Conservation (phyloP, 2,329 filamentous ascomycete genomes). For the Lasiodiplodia sp. region DNA sequence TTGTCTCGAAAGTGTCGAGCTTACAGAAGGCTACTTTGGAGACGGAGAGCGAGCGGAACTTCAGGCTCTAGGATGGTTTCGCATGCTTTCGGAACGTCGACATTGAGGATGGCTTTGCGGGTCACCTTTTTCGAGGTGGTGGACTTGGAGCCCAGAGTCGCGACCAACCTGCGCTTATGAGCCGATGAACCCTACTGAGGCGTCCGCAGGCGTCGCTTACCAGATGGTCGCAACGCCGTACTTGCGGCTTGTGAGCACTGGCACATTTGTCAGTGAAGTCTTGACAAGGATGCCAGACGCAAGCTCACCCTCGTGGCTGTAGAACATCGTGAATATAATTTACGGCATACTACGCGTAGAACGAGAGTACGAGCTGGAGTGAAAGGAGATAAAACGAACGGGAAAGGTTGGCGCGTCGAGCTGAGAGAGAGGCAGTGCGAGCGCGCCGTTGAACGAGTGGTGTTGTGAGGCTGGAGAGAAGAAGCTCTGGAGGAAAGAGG, state of each 20-base stretch:
- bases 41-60: constrained; percentile 85
- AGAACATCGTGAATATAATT: constrained; percentile 74
- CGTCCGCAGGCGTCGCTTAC: constrained; percentile 58
- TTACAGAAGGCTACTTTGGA: constrained; percentile 87
- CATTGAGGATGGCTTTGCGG: constrained; percentile 85
- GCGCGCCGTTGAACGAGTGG: neutral
- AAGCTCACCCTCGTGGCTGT: constrained; percentile 86
- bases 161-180: constrained; percentile 75
- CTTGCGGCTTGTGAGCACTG: constrained; percentile 81
- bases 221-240: constrained; percentile 96
- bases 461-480: neutral
- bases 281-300: neutral
- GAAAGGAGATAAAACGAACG: neutral
- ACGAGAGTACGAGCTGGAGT: neutral
- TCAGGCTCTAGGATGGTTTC: constrained; percentile 85
- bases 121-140: constrained; percentile 75
- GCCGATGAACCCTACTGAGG: constrained; percentile 22
- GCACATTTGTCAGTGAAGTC: constrained; percentile 35
- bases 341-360: neutral
- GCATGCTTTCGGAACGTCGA: constrained; percentile 87
- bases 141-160: constrained; percentile 80
- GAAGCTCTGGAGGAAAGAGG: neutral
- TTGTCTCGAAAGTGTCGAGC: constrained; percentile 34
- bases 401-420: neutral
- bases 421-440: neutral